These are phyloP conservation scores for Dryas alaskensis DNA, from an alignment of 306 rosid genomes.

Conservation along the genomic window DNA sequence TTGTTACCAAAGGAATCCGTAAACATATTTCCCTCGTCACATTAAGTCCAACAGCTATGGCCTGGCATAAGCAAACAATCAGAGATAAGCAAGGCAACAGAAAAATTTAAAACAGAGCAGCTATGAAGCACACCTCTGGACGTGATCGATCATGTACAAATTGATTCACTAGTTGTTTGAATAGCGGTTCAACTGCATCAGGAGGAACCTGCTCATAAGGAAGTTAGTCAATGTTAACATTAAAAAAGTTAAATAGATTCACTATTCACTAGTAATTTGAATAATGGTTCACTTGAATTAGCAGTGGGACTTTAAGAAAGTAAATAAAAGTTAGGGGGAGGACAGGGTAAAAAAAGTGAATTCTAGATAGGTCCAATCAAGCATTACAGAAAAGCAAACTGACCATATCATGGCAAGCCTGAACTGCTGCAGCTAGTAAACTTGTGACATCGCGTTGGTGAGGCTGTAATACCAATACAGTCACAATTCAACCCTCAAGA, in stretches of 20 bases:
- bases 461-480: constrained; percentile 48
- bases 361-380: constrained; percentile 17
- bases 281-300: constrained; percentile 38
- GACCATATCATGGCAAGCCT: constrained; percentile 95
- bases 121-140: constrained; percentile 62
- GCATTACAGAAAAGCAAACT: constrained; percentile 13
- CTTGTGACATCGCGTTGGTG: constrained; percentile 74
- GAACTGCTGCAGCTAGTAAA: constrained; percentile 86
- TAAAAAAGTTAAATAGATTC: background rate
- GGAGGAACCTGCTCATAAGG: constrained; percentile 68
- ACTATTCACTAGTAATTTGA: constrained; percentile 57
- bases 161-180: constrained; percentile 79
- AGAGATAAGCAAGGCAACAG: constrained; percentile 20
- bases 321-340: background rate
- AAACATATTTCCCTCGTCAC: constrained; percentile 74
- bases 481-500: constrained; percentile 26
- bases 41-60: constrained; percentile 90
- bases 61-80: constrained; percentile 48
- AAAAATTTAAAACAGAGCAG: constrained; percentile 11
- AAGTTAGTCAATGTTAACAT: background rate
- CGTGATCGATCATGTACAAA: constrained; percentile 91
- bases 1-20: constrained; percentile 84
- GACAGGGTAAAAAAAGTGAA: background rate
- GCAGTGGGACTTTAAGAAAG: background rate
- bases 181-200: constrained; percentile 77